Base-by-base conservation (phyloP, 2,329 filamentous ascomycete species). In the Fusarium coffeatum region DNA sequence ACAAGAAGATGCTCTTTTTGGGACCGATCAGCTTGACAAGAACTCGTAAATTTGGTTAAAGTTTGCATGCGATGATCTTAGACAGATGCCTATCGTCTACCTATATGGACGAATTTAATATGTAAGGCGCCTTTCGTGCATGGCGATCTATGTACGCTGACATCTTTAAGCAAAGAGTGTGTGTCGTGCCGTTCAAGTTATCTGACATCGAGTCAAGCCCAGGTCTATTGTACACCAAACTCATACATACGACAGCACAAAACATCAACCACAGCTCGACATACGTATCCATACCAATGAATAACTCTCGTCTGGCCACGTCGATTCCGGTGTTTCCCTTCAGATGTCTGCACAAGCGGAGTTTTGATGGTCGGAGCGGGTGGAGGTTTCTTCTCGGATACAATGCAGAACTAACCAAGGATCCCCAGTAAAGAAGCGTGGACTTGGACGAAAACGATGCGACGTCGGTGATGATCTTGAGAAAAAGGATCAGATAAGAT, bases 391-490 rank as follows among this genome's bases (percentile, higher is more conserved):
- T 64, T 6, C 20, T 53, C 22, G 28, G 43, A 41, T 37, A 23
- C 27, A 30, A 43, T 53, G 32, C 23, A 55, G 48, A 58, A 42
- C 67, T 68, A 58, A 53, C 34, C 67, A 69, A 55, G 67, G 57
- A 46, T 59, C 46, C 60, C 46, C 40, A 69, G 58, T 51, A 37
- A 50, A 40, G 46, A 55, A 59, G 56, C 34, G 49, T 40, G 41
- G 47, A 47, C 45, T 20, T 13, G 28, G 64, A 50, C 50, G 51
- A 61, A 64, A 43, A 63, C 68, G 64, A 68, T 66, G 68, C 64
- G 64, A 71, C 66, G 53, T 73, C 68, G 69, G 72, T 64, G 82
- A 71, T 84, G 83, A 86, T 86, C 83, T 82, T 59, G 37, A 49
- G 53, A 54, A 59, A 55, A 73, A 59, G 34, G 69, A 73, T 73